Evolutionary conservation across 176 grass and related monocot genomes (phyloP).

Genomic region (Carex kokanica): DNA sequence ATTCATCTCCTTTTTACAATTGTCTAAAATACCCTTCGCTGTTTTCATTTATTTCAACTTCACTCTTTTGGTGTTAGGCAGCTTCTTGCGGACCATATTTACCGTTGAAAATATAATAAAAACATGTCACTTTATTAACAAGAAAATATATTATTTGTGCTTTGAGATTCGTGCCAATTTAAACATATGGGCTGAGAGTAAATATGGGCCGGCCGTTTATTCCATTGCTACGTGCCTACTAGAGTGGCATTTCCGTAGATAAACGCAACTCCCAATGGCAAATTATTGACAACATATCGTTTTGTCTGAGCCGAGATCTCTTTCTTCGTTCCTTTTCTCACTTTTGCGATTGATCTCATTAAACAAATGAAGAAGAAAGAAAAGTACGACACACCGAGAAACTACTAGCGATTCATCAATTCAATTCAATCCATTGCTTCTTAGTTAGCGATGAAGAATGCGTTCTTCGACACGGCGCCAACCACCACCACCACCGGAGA

Average conservation of each 20-base stretch:
- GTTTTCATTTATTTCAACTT: neutral
- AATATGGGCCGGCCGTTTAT: too few species aligned
- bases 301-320: slow-evolving; percentile 29
- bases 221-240: too few species aligned
- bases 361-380: slow-evolving; percentile 10
- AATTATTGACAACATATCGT: neutral
- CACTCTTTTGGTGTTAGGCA: neutral
- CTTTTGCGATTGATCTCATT: slow-evolving; percentile 34
- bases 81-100: neutral
- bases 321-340: slow-evolving; percentile 19
- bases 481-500: neutral
- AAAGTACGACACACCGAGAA: slow-evolving; percentile 9
- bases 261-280: neutral
- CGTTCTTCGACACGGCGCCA: slow-evolving; percentile 33
- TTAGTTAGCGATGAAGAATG: slow-evolving; percentile 61
- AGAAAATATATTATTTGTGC: too few species aligned
- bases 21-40: slow-evolving; percentile 19
- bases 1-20: slow-evolving; percentile 14
- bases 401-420: neutral
- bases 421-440: too few species aligned
- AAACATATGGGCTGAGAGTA: too few species aligned
- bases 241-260: slow-evolving; percentile 29
- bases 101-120: too few species aligned
- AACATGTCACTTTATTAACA: too few species aligned
- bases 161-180: too few species aligned